Percentiles rank a stretch among this genome's conserved stretches.
These are phyloP conservation scores for Phytophthora nicotianae DNA, from an alignment of 352 stramenopile genomes.

Conservation along the genomic window DNA sequence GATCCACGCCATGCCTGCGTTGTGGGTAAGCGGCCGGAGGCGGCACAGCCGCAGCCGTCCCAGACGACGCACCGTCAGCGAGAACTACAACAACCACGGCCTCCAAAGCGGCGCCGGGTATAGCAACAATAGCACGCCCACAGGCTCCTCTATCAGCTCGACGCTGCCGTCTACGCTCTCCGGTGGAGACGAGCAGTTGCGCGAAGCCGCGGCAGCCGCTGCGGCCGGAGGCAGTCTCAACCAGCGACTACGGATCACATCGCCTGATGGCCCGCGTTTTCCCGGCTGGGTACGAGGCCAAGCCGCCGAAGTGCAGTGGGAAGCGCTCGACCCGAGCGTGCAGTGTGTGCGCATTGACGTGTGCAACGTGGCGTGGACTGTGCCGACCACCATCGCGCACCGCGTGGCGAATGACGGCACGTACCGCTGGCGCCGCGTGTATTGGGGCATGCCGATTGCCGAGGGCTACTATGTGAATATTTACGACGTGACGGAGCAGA, in stretches of 20 bases:
- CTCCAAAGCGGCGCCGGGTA: conserved; percentile 18
- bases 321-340: conserved; percentile 72
- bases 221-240: conserved; percentile 24
- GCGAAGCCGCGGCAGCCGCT: conserved; percentile 30
- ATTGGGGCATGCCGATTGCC: conserved; percentile 87
- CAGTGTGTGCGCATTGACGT: conserved; percentile 84
- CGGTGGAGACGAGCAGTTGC: conserved; percentile 38
- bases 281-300: conserved; percentile 78
- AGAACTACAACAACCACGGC: conserved; percentile 40
- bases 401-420: conserved; percentile 70
- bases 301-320: conserved; percentile 79
- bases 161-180: conserved; percentile 26
- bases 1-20: conserved; percentile 44
- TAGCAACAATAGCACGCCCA: conserved; percentile 31
- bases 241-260: conserved; percentile 60
- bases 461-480: conserved; percentile 90
- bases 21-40: conserved; percentile 49
- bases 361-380: conserved; percentile 83
- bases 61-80: conserved; percentile 41
- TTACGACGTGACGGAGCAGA: conserved; percentile 77
- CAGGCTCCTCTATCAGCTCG: conserved; percentile 24
- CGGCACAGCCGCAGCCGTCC: conserved; percentile 43
- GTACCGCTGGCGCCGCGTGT: conserved; percentile 79
- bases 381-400: conserved; percentile 77
- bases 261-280: conserved; percentile 52